Percentiles rank a stretch among this genome's conserved stretches.
These are phyloP conservation scores for Aureobasidium uvarum DNA, from an alignment of 2,329 filamentous ascomycete species.

Conservation along the genomic window DNA sequence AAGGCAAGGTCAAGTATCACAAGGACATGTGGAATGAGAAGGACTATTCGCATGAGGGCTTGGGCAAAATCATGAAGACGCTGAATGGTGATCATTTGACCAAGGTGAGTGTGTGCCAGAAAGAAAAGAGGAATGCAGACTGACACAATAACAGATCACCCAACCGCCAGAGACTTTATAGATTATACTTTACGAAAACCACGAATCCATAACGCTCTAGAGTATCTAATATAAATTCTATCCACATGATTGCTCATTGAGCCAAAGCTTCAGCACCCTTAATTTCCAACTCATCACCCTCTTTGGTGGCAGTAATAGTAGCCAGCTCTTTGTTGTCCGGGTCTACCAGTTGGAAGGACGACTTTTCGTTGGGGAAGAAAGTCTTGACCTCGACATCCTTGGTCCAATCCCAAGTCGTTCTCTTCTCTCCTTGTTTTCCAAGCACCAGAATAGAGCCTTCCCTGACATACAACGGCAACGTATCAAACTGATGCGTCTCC, in stretches of 20 bases:
- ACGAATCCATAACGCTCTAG: background rate
- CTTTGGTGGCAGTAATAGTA: conserved; percentile 35
- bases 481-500: conserved; percentile 43
- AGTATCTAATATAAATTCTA: background rate
- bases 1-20: conserved; percentile 48
- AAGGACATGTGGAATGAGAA: conserved; percentile 54
- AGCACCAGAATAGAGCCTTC: conserved; percentile 44
- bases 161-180: conserved; percentile 27
- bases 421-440: conserved; percentile 41
- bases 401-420: conserved; percentile 43
- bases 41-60: conserved; percentile 49
- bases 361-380: conserved; percentile 41
- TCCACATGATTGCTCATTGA: background rate
- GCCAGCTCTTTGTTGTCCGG: conserved; percentile 37
- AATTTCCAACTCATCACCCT: conserved; percentile 40
- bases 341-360: conserved; percentile 41
- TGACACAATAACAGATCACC: conserved; percentile 21
- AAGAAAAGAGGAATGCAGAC: background rate
- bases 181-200: background rate
- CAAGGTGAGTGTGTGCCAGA: conserved; percentile 26
- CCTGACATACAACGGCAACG: conserved; percentile 44
- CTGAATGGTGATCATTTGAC: conserved; percentile 52
- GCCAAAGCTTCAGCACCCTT: conserved; percentile 25
- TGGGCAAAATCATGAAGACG: conserved; percentile 51
- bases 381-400: conserved; percentile 41